Base-by-base conservation (phyloP, 108 stramenopile genomes). In the Nitzschia putrida region DNA sequence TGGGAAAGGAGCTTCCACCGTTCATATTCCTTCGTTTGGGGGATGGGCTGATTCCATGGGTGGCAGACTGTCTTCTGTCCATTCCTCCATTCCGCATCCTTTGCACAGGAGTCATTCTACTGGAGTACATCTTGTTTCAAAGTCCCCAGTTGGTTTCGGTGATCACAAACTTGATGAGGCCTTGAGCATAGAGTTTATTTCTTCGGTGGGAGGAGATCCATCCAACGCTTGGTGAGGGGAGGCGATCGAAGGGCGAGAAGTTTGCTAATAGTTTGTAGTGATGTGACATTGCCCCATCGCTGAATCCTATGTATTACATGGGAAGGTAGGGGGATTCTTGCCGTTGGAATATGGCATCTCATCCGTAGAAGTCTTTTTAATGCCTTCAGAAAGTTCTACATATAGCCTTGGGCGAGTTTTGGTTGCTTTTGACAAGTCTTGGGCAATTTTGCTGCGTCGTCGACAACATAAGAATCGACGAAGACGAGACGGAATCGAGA, bases 51-150 rank as follows among this genome's bases (percentile, higher is more conserved):
- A 60, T 37, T 12, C 57, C 58, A 25, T 53, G 51, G 3, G 59
- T 61, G 7, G 74, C 25, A 14, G 63, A 73, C 14, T 64, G 63
- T 9, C 61, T 29, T 58, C 54, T 49, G 25, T 44, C 41, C 18
- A 61, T 43, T 8, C 52, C 53, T 25, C 47, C 47, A 58, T 54
- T 63, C 42, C 74, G 57, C 74, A 67, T 75, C 45, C 66, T 52
- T 54, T 75, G 74, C 9, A 75, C 66, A 2, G 74, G 74, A 20
- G 74, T 68, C 8, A 61, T 52, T 43, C 57, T 43, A 24, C 39
- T 66, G 20, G 74, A 29, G 60, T 67, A 73, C 72, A 73, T 73
- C 53, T 24, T 73, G 29, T 2, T 59, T 9, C 2, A 63, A 63
- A 23, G 2, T 18, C 29, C 29, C 29, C 29, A 34, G 29, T 34